phyloP scores from a whole-genome alignment of 2,329 filamentous ascomycete genomes.

The Aureobasidium sp. region DNA sequence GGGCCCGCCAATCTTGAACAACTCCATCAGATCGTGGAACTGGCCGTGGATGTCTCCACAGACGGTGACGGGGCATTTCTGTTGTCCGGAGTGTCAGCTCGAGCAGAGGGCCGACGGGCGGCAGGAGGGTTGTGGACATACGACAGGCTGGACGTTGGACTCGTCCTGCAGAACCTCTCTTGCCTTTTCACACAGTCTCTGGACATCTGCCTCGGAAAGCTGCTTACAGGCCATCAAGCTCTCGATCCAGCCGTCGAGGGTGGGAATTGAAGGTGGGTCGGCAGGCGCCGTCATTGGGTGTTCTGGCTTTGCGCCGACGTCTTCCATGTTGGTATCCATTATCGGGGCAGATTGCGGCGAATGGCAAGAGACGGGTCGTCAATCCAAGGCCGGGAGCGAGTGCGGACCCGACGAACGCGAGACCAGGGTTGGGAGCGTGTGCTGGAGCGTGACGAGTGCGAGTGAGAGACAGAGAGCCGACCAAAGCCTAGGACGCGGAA shows the following conservation, averaged over 20 bases:
- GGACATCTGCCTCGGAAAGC: constrained; percentile 86
- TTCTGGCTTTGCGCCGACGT: constrained; percentile 80
- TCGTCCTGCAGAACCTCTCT: constrained; percentile 95
- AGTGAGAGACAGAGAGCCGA: neutral
- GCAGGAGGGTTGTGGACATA: constrained; percentile 43
- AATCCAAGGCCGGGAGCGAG: constrained; percentile 8
- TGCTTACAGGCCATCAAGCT: constrained; percentile 98
- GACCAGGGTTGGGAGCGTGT: neutral
- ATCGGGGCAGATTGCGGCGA: neutral
- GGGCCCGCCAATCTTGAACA: constrained; percentile 97
- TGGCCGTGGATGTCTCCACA: constrained; percentile 99
- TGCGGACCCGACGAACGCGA: neutral
- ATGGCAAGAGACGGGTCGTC: neutral
- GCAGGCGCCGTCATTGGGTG: constrained; percentile 61
- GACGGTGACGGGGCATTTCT: constrained; percentile 96
- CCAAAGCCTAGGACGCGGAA: neutral
- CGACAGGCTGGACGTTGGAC: constrained; percentile 97
- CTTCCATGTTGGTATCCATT: constrained; percentile 99
- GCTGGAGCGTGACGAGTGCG: neutral
- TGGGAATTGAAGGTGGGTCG: constrained; percentile 85
- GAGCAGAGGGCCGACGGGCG: neutral
- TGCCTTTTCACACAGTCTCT: constrained; percentile 96
- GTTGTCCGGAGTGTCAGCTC: constrained; percentile 8
- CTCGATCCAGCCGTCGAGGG: constrained; percentile 97
- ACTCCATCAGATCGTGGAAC: constrained; percentile 98